These are phyloP conservation scores for Lentinula sp. DNA, from an alignment of 768 basidiomycete genomes.

Conservation along the genomic window DNA sequence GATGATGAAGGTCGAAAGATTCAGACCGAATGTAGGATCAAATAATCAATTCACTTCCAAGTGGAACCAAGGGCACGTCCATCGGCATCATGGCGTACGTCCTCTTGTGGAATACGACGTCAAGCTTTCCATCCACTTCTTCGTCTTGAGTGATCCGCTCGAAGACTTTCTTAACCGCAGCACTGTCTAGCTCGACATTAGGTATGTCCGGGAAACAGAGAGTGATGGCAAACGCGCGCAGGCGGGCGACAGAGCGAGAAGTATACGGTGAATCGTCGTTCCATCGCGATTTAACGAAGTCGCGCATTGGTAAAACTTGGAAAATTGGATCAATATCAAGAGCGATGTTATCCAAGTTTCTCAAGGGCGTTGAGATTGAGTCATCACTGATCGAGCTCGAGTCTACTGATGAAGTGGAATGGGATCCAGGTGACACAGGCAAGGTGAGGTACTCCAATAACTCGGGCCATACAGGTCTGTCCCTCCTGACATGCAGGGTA, in stretches of 20 bases:
- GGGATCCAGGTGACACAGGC: background rate
- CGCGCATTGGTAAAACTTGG: background rate
- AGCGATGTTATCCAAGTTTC: background rate
- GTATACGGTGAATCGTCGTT: background rate
- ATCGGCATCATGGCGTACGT: slow-evolving; percentile 3
- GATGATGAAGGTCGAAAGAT: background rate
- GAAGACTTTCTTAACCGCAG: background rate
- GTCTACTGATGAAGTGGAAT: background rate
- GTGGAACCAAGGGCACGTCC: background rate
- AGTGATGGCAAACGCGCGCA: background rate
- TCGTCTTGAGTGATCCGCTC: background rate
- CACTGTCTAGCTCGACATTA: background rate
- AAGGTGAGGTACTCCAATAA: slow-evolving; percentile 1
- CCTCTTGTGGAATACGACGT: background rate
- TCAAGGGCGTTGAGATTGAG: background rate
- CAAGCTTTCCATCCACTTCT: background rate
- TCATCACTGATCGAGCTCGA: background rate
- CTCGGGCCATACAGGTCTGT: slow-evolving; percentile 1
- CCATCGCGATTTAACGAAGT: slow-evolving; percentile 1
- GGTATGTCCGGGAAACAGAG: slow-evolving; percentile 1
- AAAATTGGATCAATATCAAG: slow-evolving; percentile 2
- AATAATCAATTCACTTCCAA: background rate
- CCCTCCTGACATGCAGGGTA: background rate
- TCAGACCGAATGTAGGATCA: background rate
- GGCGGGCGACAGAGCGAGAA: background rate